Evolutionary conservation across 2,329 filamentous ascomycete species (phyloP), one percentile per base, ranked within the genome.

Genomic region (Trichophyton verrucosum): DNA sequence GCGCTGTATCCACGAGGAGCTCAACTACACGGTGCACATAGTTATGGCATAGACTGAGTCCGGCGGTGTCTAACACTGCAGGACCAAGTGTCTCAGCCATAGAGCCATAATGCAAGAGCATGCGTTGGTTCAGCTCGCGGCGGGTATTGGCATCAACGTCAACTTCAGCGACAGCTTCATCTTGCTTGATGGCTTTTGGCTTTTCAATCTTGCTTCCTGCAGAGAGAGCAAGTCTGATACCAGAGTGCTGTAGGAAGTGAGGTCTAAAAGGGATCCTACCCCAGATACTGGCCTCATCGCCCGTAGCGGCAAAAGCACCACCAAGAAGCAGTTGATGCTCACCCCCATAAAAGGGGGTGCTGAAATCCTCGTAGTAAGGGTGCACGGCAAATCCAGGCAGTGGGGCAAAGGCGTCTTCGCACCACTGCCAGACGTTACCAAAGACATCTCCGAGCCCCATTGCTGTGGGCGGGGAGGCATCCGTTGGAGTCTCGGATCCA

Each of bases 341-440:
- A n/a, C 49, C 49, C 3, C 49, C 49, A 13, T 53, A 53, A 24
- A 53, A 53, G 22, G 49, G 49, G 15, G 49, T 53, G 49, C 49
- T 53, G 22, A 53, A 53, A 24, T 53, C 49, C 22, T 53, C 49
- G 27, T 53, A 53, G 27, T 53, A 53, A 6, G 49, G 49, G 24
- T 53, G 49, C 1, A 53, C 49, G 13, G 49, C 49, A 30, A 53
- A 53, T 2, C 49, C 49, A 15, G 49, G 49, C 5, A 53, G 22
- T 13, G 49, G 49, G 11, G 22, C 22, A 30, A 53, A 53, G 17
- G 20, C 49, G 22, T 53, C 49, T 24, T 53, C 49, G 49, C 49
- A 53, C 49, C 49, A 53, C 22, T 53, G 49, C 49, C 49, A 53
- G 13, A 53, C 49, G 49, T 53, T 53, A 8, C 49, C 49, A 22